Percentiles rank a stretch among this genome's conserved stretches.
These are phyloP conservation scores for Scheffersomyces illinoinensis DNA, from an alignment of 1,139 yeast genomes.

Conservation along the genomic window DNA sequence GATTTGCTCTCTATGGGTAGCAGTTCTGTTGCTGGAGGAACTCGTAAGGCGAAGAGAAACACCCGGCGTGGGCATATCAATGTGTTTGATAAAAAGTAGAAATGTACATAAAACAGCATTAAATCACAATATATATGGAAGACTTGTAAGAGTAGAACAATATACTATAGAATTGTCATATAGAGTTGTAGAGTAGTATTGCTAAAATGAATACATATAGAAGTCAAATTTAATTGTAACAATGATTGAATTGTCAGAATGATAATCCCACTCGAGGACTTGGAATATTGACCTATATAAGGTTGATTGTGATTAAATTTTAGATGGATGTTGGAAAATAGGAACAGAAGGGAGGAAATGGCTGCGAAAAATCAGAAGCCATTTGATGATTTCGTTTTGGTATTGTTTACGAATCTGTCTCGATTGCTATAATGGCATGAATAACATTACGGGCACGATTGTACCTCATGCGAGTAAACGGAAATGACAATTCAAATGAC, in stretches of 20 bases:
- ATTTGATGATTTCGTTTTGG: no score
- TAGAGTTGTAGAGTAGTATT: no score
- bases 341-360: neutral
- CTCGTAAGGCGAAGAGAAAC: slow-evolving; percentile 63
- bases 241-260: no score
- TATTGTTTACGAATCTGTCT: neutral
- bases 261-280: no score
- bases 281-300: no score
- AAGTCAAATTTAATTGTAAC: no score
- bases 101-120: neutral
- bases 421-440: neutral
- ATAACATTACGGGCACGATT: neutral
- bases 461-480: neutral
- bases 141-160: neutral
- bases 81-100: slow-evolving; percentile 53
- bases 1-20: slow-evolving; percentile 59
- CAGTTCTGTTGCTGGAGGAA: slow-evolving; percentile 36
- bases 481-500: neutral
- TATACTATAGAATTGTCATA: no score
- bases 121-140: neutral
- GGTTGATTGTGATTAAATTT: no score
- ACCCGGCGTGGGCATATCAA: slow-evolving; percentile 76
- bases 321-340: no score
- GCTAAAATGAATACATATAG: no score
- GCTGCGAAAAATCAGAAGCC: neutral